Percentiles rank a stretch among this genome's conserved stretches.
phyloP scores from a whole-genome alignment of 192 early-diverging fungal genomes.

The Kappamyces sp. region DNA sequence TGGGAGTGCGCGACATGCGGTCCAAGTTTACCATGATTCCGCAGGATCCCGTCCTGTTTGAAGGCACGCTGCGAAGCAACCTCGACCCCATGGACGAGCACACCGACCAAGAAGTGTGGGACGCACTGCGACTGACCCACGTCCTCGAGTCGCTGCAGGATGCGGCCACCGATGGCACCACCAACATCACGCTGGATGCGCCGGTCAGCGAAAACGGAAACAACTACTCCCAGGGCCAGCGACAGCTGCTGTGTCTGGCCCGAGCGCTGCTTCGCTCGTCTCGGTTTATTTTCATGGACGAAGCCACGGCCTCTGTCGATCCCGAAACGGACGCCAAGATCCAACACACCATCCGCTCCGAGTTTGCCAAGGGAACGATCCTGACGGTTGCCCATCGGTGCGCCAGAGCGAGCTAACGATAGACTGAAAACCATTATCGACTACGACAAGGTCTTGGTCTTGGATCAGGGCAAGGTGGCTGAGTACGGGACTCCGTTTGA shows the following conservation, averaged over 20 bases:
- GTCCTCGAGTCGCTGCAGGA: constrained; percentile 52
- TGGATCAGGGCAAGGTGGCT: constrained; percentile 68
- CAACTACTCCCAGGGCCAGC: constrained; percentile 46
- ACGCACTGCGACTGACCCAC: constrained; percentile 59
- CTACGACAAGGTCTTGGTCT: constrained; percentile 71
- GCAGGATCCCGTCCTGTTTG: constrained; percentile 51
- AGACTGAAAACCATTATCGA: constrained; percentile 55
- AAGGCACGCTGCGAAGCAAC: constrained; percentile 44
- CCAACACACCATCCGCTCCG: constrained; percentile 69
- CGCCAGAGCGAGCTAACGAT: constrained; percentile 63
- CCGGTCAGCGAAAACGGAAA: constrained; percentile 29
- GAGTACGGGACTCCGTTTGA: constrained; percentile 75
- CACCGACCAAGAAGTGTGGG: constrained; percentile 25
- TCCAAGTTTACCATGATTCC: constrained; percentile 37
- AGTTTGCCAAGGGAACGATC: constrained; percentile 64
- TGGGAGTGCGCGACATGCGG: constrained; percentile 54
- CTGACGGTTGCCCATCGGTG: constrained; percentile 82
- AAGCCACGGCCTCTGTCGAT: constrained; percentile 62
- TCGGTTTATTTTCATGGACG: constrained; percentile 25
- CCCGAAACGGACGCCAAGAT: constrained; percentile 54
- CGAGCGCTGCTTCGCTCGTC: constrained; percentile 24
- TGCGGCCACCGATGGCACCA: background rate
- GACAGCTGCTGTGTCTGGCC: constrained; percentile 49
- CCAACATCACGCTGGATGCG: constrained; percentile 45
- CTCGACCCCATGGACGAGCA: constrained; percentile 63